Evolutionary conservation across 805 yeast genomes (phyloP), one percentile per base, ranked within the genome.

Genomic region (Starmera pachycereana): DNA sequence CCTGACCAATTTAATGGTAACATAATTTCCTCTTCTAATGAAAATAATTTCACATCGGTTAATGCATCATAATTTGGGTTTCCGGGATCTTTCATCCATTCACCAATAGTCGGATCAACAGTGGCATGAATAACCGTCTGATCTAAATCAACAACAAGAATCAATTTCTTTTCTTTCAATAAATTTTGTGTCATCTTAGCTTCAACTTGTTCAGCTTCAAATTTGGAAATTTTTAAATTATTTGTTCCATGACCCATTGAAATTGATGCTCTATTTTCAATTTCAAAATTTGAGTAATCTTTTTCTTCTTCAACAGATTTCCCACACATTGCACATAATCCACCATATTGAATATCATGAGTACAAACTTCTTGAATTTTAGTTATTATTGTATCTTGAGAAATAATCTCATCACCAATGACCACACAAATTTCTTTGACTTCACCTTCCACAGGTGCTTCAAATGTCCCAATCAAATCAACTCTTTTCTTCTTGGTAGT

Each of bases 51-150:
- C 4, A 92, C 97, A 54, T 89, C 95, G 57, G 80, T 78, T 28
- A 92, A 76, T 3, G 90, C 81, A 4, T 77, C 80, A 55, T 84
- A 83, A 54, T 92, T 88, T 7, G 97, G 95, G 50, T 86, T 85
- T 6, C 68, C 59, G 4, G 87, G 81, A 53, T 92, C 97, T 38
- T 71, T 70, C 71, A 84, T 88, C 98, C 98, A 92, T 54, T 86
- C 95, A 1, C 92, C 92, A 28, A 92, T 95, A 0, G 96, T 88
- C 0, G 97, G 97, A 57, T 92, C 98, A 13, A 90, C 97, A 6
- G 97, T 90, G 33, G 97, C 96, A 55, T 92, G 98, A 29, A 92
- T 90, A 6, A 92, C 94, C 0, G 98, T 92, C 59, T 92, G 98
- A 63, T 92, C 98, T 46, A 92, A 69, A 67, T 92, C 98, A 6